Evolutionary conservation across 2,329 filamentous ascomycete species (phyloP), one percentile per base, ranked within the genome.

Genomic region (Cytospora piceae): DNA sequence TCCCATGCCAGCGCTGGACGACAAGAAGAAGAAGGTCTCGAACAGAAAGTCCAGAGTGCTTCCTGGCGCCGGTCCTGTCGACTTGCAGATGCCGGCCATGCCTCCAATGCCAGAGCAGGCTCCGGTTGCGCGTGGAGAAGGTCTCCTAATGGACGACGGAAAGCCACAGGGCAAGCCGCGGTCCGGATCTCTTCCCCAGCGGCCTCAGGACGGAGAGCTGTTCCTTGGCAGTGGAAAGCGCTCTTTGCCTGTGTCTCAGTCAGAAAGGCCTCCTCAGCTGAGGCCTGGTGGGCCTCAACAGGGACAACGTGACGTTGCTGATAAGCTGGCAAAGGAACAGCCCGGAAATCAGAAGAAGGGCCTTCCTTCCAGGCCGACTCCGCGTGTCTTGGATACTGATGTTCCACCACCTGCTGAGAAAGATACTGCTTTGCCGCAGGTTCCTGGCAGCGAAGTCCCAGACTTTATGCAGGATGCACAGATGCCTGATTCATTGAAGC

Each of bases 11-110:
- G 22, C 17, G 2, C 24, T 57, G 42, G 12, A 63, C 8, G 42
- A 31, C 6, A 57, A 57, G 61, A 29, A 63, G 4, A 63, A 55
- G 22, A 22, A 32, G 29, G 53, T 55, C 22, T 54, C 53, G 39
- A 63, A 63, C 31, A 52, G 61, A 32, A 63, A 57, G 15, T 63
- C 61, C 17, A 54, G 32, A 4, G 56, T 63, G n/a, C 55, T 49
- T 24, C 46, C 55, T 12, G 53, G 60, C n/a, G 51, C 49, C n/a
- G 60, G 39, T 15, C 60, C 53, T 51, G 7, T 32, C 3, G 39
- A 57, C 22, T 8, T 57, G 5, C 61, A 57, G 14, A 63, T 63
- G 61, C 53, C 53, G 15, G 53, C 61, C 9, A 55, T 57, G 17
- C 53, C 53, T n/a, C 20, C n/a, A 22, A 32, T 63, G 60, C 53